Percentiles rank a stretch among this genome's conserved stretches.
Evolutionary conservation across 2,329 filamentous ascomycete species (phyloP).

Genomic region (Penicillium sumatraense): DNA sequence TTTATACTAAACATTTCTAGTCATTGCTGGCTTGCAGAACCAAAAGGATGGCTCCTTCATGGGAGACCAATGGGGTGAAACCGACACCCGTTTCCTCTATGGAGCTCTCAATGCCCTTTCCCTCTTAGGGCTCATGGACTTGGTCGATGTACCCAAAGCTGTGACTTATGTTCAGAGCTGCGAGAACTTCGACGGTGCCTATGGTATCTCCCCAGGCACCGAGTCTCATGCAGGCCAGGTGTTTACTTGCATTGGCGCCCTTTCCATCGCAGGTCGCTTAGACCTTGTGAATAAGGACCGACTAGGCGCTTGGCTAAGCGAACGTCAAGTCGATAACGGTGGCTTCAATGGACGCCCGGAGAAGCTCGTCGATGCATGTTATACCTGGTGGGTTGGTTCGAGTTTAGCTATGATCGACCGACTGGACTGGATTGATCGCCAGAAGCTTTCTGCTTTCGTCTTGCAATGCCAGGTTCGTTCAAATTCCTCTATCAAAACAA

Average conservation of each 20-base stretch:
- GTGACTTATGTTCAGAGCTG: constrained; percentile 80
- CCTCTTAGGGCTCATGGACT: constrained; percentile 71
- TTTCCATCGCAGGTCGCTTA: constrained; percentile 80
- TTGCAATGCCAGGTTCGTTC: constrained; percentile 72
- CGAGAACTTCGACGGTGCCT: constrained; percentile 92
- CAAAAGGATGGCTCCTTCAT: constrained; percentile 81
- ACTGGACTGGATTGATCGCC: constrained; percentile 89
- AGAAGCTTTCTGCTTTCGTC: constrained; percentile 80
- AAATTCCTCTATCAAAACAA: constrained; percentile 11
- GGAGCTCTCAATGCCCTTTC: constrained; percentile 88
- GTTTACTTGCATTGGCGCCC: constrained; percentile 87
- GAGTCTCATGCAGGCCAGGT: constrained; percentile 96
- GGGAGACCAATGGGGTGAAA: constrained; percentile 95
- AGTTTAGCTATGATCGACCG: constrained; percentile 87
- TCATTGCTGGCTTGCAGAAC: constrained; percentile 83
- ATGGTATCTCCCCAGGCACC: constrained; percentile 84
- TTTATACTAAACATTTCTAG: constrained; percentile 47
- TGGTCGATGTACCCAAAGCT: constrained; percentile 80
- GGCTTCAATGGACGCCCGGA: constrained; percentile 93
- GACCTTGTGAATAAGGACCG: constrained; percentile 83
- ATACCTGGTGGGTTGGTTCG: constrained; percentile 98
- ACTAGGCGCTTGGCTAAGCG: constrained; percentile 87
- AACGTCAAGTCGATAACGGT: constrained; percentile 83
- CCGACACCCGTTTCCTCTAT: constrained; percentile 93
- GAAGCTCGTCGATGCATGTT: constrained; percentile 95